Percentiles rank a stretch among this genome's conserved stretches.
These are phyloP conservation scores for rapeseed (Brassica napus) DNA, from an alignment of 345 rosid species.

Conservation along the genomic window Da-Ae NC_063441.1:12664001-12664500, in stretches of 20 bases:
- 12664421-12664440: background rate
- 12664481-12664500: background rate
- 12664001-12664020: constrained; percentile 65
- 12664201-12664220: constrained; percentile 70
- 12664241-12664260: constrained; percentile 79
- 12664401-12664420: background rate
- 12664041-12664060: constrained; percentile 96
- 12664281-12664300: background rate
- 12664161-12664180: constrained; percentile 57
- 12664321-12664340: background rate
- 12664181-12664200: constrained; percentile 37
- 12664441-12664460: background rate
- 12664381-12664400: background rate
- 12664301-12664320: background rate
- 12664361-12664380: background rate
- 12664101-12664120: background rate
- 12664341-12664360: background rate
- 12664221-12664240: constrained; percentile 71
- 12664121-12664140: background rate
- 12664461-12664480: background rate
- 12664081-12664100: background rate
- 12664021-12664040: constrained; percentile 96
- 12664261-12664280: constrained; percentile 59
- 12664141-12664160: constrained; percentile 15
- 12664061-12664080: constrained; percentile 76